These are phyloP conservation scores for Silene vulgaris DNA, from an alignment of 179 eudicot species.

Conservation along the genomic window DNA sequence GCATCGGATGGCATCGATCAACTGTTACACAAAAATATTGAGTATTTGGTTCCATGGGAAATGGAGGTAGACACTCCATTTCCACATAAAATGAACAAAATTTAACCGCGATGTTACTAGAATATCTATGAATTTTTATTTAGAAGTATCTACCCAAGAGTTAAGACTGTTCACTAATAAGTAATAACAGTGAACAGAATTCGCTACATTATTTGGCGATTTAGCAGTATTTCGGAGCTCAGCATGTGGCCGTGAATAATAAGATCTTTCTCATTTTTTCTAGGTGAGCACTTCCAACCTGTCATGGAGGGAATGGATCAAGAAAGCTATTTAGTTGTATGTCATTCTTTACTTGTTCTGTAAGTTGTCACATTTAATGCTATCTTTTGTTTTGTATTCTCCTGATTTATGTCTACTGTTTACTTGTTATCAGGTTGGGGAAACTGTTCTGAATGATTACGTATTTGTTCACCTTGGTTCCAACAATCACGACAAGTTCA, in stretches of 20 bases:
- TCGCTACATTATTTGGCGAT: conserved; percentile 8
- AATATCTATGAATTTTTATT: background rate
- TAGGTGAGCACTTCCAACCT: conserved; percentile 80
- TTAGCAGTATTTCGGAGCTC: background rate
- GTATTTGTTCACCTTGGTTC: conserved; percentile 78
- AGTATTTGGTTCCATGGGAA: conserved; percentile 5
- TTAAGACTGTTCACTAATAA: background rate
- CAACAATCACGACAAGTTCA: conserved; percentile 84
- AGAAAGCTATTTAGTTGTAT: conserved; percentile 56
- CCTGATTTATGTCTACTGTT: conserved; percentile 6
- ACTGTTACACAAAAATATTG: background rate
- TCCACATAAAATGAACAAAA: background rate
- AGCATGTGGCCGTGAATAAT: background rate
- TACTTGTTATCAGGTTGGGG: conserved; percentile 59
- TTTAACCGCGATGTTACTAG: background rate
- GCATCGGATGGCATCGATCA: background rate
- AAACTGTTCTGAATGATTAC: conserved; percentile 71
- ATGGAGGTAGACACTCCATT: background rate
- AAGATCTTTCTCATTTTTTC: conserved; percentile 20
- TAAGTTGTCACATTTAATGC: background rate
- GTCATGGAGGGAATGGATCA: conserved; percentile 72
- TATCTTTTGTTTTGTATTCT: conserved; percentile 16
- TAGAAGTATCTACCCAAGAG: background rate
- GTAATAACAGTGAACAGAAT: background rate
- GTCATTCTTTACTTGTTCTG: conserved; percentile 28